phyloP scores from a whole-genome alignment of 306 rosid species.

The Sophora flavescens region DNA sequence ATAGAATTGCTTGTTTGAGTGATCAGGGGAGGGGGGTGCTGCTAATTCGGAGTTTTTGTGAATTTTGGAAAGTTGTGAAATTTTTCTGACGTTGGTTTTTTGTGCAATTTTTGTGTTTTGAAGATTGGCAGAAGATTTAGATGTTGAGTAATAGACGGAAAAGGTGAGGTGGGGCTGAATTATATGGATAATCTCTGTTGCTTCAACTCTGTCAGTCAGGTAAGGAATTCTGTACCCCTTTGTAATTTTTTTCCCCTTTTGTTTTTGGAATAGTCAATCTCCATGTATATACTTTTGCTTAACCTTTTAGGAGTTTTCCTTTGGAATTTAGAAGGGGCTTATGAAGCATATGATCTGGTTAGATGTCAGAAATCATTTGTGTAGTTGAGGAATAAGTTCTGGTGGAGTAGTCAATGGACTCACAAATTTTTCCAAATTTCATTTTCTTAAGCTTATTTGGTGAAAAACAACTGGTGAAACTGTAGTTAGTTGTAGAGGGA shows the following conservation, averaged over 20 bases:
- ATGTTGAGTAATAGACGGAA: constrained; percentile 65
- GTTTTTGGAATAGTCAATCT: constrained; percentile 31
- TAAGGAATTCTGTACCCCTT: constrained; percentile 46
- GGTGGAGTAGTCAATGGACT: constrained; percentile 30
- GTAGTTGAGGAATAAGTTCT: constrained; percentile 32
- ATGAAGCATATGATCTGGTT: constrained; percentile 28
- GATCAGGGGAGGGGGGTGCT: constrained; percentile 43
- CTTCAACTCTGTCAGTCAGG: constrained; percentile 79
- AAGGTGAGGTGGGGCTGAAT: constrained; percentile 60
- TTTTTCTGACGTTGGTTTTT: constrained; percentile 38
- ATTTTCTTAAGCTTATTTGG: constrained; percentile 30
- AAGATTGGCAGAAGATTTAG: constrained; percentile 51
- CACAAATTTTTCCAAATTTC: constrained; percentile 9
- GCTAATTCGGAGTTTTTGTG: constrained; percentile 41
- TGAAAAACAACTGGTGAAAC: not conserved
- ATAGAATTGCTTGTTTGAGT: constrained; percentile 39
- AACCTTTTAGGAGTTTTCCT: not conserved
- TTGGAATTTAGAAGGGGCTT: constrained; percentile 14
- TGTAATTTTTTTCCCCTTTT: not conserved
- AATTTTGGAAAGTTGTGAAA: constrained; percentile 7
- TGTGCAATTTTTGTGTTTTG: constrained; percentile 30
- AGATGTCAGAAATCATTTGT: constrained; percentile 9
- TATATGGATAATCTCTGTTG: constrained; percentile 82
- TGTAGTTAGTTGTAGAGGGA: not conserved
- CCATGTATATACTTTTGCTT: constrained; percentile 20